phyloP scores from a whole-genome alignment of 2,329 filamentous ascomycete species.

The Aspergillus awamori region DNA sequence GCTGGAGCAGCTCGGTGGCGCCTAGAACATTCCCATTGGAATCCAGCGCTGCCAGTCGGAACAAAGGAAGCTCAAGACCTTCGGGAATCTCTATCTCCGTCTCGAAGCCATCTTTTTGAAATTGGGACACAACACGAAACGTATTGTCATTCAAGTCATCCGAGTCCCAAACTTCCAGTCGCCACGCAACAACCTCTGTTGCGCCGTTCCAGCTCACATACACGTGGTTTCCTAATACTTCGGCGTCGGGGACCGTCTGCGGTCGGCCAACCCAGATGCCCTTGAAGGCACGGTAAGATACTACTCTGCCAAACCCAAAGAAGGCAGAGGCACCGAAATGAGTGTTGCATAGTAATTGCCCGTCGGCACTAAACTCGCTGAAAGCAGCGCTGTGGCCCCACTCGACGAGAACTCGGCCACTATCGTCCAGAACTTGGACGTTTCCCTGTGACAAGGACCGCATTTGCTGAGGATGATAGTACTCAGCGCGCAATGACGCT shows the following conservation, averaged over 20 bases:
- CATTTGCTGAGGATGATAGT: conserved; percentile 43
- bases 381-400: conserved; percentile 56
- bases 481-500: conserved; percentile 43
- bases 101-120: conserved; percentile 36
- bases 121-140: conserved; percentile 22
- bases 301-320: conserved; percentile 41
- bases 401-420: conserved; percentile 52
- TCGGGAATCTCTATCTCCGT: conserved; percentile 30
- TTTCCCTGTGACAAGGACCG: conserved; percentile 46
- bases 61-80: conserved; percentile 13
- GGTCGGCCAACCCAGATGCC: conserved; percentile 57
- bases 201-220: conserved; percentile 54
- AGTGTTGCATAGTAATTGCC: conserved; percentile 56
- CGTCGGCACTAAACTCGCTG: conserved; percentile 55
- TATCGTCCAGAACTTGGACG: conserved; percentile 44
- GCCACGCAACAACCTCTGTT: conserved; percentile 42
- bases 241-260: conserved; percentile 33
- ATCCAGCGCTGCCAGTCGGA: conserved; percentile 28
- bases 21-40: conserved; percentile 20
- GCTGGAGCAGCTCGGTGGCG: conserved; percentile 20
- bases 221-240: conserved; percentile 32
- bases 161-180: conserved; percentile 28
- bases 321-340: conserved; percentile 48
- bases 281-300: conserved; percentile 60
- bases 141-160: conserved; percentile 13